Base-by-base conservation (phyloP, 192 early-diverging fungal species). In the Irineochytrium annulatum region DNA sequence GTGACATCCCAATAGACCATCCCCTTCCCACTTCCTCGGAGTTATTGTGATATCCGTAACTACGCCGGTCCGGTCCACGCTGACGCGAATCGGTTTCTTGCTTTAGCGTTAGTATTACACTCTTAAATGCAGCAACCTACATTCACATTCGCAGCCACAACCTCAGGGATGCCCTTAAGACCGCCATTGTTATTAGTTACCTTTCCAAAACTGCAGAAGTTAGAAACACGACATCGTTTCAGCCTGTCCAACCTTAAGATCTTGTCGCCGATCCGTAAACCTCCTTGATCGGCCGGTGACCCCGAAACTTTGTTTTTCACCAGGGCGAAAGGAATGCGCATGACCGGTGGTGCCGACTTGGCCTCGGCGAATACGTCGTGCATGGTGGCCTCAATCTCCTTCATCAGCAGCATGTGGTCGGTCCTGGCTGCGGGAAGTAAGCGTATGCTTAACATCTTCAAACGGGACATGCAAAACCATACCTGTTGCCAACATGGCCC, bases 351-450 rank as follows among this genome's bases (percentile, higher is more conserved):
- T 13, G 34, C 16, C 33, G 33, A 37, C 11, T 17, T 27, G 37
- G 19, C 43, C 16, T 55, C 17, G n/a, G 60, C 28, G 67, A 80
- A 82, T 6, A 87, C 68, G 11, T 44, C 33, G 32, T 77, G 60
- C 33, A 89, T 46, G 39, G 71, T 70, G 16, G 45, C 11, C 22
- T 85, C 84, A 32, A 89, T 80, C 17, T 81, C 57, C 1, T 31
- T 46, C 81, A 86, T 86, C 11, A 79, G 59, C 2, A 34, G 74
- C 55, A 67, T 75, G 16, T 81, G 67, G 59, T 88, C 86, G 62
- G 83, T 86, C 30, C 77, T 74, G 44, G 58, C 35, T 22, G 19
- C 41, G 16, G 56, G n/a, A n/a, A n/a, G n/a, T n/a, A n/a, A n/a
- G n/a, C n/a, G n/a, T n/a, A n/a, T n/a, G n/a, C 31, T 24, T 52